These are phyloP conservation scores for Pseudogymnoascus sp. DNA, from an alignment of 2,329 filamentous ascomycete species.

Conservation along the genomic window DNA sequence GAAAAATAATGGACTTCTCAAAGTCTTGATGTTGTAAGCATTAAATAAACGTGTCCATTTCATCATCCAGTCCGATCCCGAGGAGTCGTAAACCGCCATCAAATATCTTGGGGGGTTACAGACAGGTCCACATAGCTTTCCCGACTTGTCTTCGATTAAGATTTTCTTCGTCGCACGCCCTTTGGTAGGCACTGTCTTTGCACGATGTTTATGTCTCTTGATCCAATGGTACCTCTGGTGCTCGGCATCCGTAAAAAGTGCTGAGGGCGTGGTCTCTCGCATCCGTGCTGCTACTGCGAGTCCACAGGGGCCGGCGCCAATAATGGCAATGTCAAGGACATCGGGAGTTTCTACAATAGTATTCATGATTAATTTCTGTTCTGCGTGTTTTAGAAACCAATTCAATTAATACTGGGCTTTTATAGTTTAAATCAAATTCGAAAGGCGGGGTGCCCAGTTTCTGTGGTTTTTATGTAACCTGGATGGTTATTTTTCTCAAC, in stretches of 20 bases:
- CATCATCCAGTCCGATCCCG: conserved; percentile 56
- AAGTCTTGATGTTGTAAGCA: conserved; percentile 59
- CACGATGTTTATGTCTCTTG: conserved; percentile 3
- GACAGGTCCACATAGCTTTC: conserved; percentile 19
- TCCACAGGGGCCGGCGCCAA: conserved; percentile 68
- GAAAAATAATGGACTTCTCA: conserved; percentile 77
- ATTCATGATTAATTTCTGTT: neutral
- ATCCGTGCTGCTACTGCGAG: conserved; percentile 66
- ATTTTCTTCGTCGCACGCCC: conserved; percentile 1
- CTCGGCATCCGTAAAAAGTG: conserved; percentile 76
- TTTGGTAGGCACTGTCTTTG: neutral
- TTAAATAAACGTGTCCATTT: conserved; percentile 64
- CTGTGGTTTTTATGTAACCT: neutral
- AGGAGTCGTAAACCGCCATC: conserved; percentile 60
- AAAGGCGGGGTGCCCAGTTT: neutral
- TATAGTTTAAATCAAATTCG: neutral
- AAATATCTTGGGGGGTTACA: conserved; percentile 21
- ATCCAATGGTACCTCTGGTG: conserved; percentile 77
- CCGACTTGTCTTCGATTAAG: conserved; percentile 35
- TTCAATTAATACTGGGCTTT: conserved; percentile 29
- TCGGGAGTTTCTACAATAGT: conserved; percentile 3
- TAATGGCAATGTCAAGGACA: conserved; percentile 49
- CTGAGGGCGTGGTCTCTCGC: conserved; percentile 63
- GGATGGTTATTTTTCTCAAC: neutral
- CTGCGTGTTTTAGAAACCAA: neutral